These are phyloP conservation scores for Parastagonospora avenae DNA, from an alignment of 2,329 filamentous ascomycete species.

Conservation along the genomic window DNA sequence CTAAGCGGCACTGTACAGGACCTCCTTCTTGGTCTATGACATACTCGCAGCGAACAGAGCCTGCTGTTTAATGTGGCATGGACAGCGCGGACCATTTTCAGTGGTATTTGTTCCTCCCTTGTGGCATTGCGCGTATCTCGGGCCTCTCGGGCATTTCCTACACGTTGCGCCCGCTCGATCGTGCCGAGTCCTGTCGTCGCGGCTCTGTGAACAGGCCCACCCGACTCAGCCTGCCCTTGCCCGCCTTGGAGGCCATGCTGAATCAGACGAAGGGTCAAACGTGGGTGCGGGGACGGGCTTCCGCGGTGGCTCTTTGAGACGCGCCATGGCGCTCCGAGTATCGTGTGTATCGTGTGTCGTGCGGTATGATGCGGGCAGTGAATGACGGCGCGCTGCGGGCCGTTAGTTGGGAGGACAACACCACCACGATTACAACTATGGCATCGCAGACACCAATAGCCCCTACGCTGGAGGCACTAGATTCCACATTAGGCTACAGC, in stretches of 20 bases:
- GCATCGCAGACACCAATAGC: conserved; percentile 13
- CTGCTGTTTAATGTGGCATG: conserved; percentile 4
- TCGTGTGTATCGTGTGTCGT: no score
- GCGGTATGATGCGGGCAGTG: no score
- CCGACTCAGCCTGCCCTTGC: conserved; percentile 24
- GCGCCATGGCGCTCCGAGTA: no score
- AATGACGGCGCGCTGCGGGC: no score
- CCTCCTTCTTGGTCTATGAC: neutral
- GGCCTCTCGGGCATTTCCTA: conserved; percentile 25
- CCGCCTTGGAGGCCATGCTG: conserved; percentile 2
- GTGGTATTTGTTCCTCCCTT: conserved; percentile 1
- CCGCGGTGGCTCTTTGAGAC: no score
- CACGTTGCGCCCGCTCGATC: conserved; percentile 11
- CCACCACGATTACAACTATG: no score
- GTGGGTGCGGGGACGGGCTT: conserved; percentile 1
- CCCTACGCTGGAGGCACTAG: conserved; percentile 29
- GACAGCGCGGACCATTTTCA: conserved; percentile 3
- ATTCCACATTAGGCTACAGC: conserved; percentile 20
- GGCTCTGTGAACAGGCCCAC: conserved; percentile 13
- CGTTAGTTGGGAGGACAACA: no score
- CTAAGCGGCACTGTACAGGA: neutral
- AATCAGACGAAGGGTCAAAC: conserved; percentile 1
- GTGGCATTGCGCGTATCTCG: conserved; percentile 10
- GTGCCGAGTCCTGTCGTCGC: conserved; percentile 9
- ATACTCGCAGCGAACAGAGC: conserved; percentile 5